Evolutionary conservation across 305 asterid species (phyloP), one percentile per base, ranked within the genome.

Genomic region (Ajuga reptans): DNA sequence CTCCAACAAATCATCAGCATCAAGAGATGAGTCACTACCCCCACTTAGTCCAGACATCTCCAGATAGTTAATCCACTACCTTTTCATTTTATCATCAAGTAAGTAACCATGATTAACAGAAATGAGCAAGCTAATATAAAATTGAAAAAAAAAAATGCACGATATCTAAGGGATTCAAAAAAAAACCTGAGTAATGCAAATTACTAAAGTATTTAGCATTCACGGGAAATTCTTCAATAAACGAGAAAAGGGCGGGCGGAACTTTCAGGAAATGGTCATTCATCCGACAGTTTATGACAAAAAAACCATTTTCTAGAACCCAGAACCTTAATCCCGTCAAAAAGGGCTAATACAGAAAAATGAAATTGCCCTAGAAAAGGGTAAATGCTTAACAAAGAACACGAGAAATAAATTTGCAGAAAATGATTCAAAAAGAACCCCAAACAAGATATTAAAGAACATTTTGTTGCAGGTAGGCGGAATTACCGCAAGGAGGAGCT

Each of bases 21-120:
- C 85, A 66, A 82, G 74, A 51, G 84, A 74, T 60, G 75, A 70
- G 56, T 80, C 86, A 27, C 82, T 80, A 46, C 83, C 52, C 68
- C 80, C 75, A 67, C 78, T 68, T 21, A 82, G 56, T 52, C 72
- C 81, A 61, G 94, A 85, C 95, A 89, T 89, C 95, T 91, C 68
- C 76, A 79, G 66, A 66, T 42, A 56, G 52, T 27, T 12, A 27
- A 57, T 60, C 29, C 62, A 65, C 14, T 47, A 9, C 18, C 9
- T 41, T 39, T 63, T 36, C 51, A 16, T 27, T 36, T 16, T 14
- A 58, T 57, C 18, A 45, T 62, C 66, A 42, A 74, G 29, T 47
- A 34, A 59, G 37, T 31, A n/a, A 49, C 15, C 33, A 54, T 37
- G 15, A 24, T 34, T 42, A 33, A 18, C 60, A n/a, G n/a, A 24